Evolutionary conservation across 768 basidiomycete genomes (phyloP), one percentile per base, ranked within the genome.

Genomic region (Russula earlei): DNA sequence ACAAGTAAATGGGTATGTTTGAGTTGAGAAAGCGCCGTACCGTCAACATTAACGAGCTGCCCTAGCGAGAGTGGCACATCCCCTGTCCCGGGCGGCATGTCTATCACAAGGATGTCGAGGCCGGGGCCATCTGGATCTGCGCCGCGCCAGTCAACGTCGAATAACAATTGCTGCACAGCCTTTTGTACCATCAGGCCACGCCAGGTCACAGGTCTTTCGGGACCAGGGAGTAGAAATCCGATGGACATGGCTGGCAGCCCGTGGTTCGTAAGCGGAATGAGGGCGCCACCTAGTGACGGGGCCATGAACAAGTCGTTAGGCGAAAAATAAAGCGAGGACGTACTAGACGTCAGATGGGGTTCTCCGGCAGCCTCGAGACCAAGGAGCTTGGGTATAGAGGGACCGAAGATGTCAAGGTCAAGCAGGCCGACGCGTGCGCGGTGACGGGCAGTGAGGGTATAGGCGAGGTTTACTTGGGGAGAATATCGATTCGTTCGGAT

Each of bases 141-240:
- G 20, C 67, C 68, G 34, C 77, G 68, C 94, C 95, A 97, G 67
- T 97, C 94, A 5, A 96, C 91, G 62, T 97, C 92, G 64, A 99
- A 97, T 1, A 97, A 77, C 0, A 98, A 76, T 67, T 97, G 94
- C 67, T 97, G 94, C 0, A 94, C 91, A 24, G 94, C 93, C 66
- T 97, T 97, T 71, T 95, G 93, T 1, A 97, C 95, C 95, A 97
- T 98, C 20, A 96, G 78, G 2, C 95, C 95, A 24, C 95, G 79
- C 95, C 95, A 99, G 29, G 95, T 90, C 31, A 97, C 77, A 0
- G 93, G 84, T 0, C 83, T 82, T 66, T 94, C 91, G 34, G 76
- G 76, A 52, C 73, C 71, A 1, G 88, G 85, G 14, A 98, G 77
- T 12, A 99, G 79, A 67, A 92, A 99, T 3, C 93, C 95, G 82